Conservation (phyloP, 805 yeast genomes). For the Barnettozyma californica region DNA sequence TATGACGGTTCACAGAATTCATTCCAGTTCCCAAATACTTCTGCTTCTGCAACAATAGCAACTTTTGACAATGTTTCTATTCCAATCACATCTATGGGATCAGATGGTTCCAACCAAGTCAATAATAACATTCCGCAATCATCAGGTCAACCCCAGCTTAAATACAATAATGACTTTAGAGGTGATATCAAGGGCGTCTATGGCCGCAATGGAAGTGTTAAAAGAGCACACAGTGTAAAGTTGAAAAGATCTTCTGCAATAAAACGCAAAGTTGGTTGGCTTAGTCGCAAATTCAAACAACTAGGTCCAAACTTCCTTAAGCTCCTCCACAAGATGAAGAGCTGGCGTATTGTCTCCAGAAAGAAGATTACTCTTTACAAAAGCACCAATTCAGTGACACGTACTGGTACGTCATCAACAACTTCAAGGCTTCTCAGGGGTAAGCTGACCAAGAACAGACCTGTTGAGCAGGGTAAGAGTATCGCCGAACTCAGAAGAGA, state of each 20-base stretch:
- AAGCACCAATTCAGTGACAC: background rate
- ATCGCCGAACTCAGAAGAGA: slow-evolving; percentile 25
- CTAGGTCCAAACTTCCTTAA: slow-evolving; percentile 24
- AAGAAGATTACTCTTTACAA: slow-evolving; percentile 11
- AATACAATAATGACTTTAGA: background rate
- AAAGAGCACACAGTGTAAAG: background rate
- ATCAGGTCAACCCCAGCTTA: background rate
- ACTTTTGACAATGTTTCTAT: background rate
- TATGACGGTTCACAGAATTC: slow-evolving; percentile 36
- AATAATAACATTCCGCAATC: background rate
- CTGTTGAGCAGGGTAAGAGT: slow-evolving; percentile 13
- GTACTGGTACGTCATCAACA: slow-evolving; percentile 3
- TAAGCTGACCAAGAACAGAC: slow-evolving; percentile 4
- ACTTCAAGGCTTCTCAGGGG: slow-evolving; percentile 8
- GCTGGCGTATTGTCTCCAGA: slow-evolving; percentile 25
- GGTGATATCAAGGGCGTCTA: background rate
- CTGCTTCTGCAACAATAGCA: background rate
- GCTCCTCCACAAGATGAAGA: slow-evolving; percentile 15
- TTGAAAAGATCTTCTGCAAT: slow-evolving; percentile 31
- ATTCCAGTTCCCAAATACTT: slow-evolving; percentile 31
- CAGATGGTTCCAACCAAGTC: background rate
- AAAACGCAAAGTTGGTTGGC: slow-evolving; percentile 34
- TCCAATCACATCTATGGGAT: background rate
- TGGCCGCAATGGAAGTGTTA: background rate
- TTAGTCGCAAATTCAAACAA: slow-evolving; percentile 24